Conservation (phyloP, 192 early-diverging fungal genomes). For the Allomyces arbusculus region DNA sequence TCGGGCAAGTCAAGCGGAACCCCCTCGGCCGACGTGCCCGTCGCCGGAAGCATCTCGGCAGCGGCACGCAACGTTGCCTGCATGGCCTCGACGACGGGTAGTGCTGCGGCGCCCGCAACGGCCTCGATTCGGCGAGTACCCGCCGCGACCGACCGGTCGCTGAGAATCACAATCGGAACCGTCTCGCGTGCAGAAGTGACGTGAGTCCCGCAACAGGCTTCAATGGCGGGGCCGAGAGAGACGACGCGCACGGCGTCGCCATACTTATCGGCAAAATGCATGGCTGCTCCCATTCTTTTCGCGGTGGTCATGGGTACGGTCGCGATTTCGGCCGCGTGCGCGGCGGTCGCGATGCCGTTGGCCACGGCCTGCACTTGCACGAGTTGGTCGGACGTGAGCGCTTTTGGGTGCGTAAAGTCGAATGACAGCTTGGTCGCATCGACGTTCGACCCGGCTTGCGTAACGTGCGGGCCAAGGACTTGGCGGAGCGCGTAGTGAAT, state of each 20-base stretch:
- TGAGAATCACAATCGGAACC: constrained; percentile 33
- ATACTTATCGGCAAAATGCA: constrained; percentile 33
- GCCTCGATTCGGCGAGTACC: constrained; percentile 41
- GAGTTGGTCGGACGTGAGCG: constrained; percentile 18
- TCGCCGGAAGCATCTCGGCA: background rate
- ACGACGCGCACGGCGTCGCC: constrained; percentile 29
- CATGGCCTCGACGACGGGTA: background rate
- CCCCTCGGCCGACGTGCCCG: background rate
- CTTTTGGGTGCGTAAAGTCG: constrained; percentile 32
- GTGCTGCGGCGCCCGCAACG: constrained; percentile 18
- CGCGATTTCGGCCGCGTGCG: constrained; percentile 8
- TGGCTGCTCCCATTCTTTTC: constrained; percentile 24
- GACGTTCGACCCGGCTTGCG: constrained; percentile 33
- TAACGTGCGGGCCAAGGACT: constrained; percentile 18
- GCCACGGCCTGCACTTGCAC: constrained; percentile 26
- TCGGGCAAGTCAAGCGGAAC: background rate
- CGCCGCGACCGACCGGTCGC: constrained; percentile 31
- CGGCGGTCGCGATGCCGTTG: constrained; percentile 17
- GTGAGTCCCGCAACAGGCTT: constrained; percentile 37
- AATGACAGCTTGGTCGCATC: constrained; percentile 27
- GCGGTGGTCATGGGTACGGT: constrained; percentile 25
- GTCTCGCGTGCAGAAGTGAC: constrained; percentile 20
- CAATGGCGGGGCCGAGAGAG: constrained; percentile 23
- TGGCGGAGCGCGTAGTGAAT: constrained; percentile 29
- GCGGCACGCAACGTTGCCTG: background rate